These are phyloP conservation scores for Haematococcus lacustris DNA, from an alignment of 139 green algal genomes.

Conservation along the genomic window DNA sequence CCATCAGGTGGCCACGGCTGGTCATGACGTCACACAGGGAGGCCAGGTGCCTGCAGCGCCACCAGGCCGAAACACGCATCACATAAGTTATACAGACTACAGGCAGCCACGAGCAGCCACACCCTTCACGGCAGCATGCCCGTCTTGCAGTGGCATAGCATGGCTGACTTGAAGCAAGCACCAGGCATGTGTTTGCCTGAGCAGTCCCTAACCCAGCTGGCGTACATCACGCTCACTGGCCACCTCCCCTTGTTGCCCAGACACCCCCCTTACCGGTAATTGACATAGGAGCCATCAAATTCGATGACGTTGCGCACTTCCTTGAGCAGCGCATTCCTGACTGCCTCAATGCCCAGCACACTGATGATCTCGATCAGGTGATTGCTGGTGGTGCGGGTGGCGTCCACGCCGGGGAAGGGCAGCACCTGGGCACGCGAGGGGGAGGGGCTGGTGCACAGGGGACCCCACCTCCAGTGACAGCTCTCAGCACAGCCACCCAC, in stretches of 20 bases:
- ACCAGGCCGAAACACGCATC: not conserved
- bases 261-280: constrained; percentile 68
- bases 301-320: constrained; percentile 96
- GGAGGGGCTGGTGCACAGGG: not conserved
- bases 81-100: too few relatives aligned
- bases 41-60: constrained; percentile 70
- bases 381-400: constrained; percentile 81
- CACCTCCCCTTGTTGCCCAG: too few relatives aligned
- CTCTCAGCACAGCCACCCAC: not conserved
- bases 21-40: constrained; percentile 88
- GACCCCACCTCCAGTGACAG: not conserved
- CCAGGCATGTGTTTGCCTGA: not conserved
- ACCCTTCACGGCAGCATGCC: too few relatives aligned
- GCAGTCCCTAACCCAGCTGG: too few relatives aligned
- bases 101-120: too few relatives aligned
- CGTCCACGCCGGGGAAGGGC: constrained; percentile 82
- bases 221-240: too few relatives aligned
- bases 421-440: too few relatives aligned
- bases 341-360: constrained; percentile 95
- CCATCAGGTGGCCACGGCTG: constrained; percentile 83
- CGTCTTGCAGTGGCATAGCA: too few relatives aligned
- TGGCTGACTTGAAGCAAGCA: too few relatives aligned
- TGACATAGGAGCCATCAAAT: constrained; percentile 92
- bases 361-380: constrained; percentile 88
- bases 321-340: constrained; percentile 77